Percentiles rank a stretch among this genome's conserved stretches.
phyloP scores from a whole-genome alignment of 2,329 filamentous ascomycete species.

The Aaosphaeria arxii region DNA sequence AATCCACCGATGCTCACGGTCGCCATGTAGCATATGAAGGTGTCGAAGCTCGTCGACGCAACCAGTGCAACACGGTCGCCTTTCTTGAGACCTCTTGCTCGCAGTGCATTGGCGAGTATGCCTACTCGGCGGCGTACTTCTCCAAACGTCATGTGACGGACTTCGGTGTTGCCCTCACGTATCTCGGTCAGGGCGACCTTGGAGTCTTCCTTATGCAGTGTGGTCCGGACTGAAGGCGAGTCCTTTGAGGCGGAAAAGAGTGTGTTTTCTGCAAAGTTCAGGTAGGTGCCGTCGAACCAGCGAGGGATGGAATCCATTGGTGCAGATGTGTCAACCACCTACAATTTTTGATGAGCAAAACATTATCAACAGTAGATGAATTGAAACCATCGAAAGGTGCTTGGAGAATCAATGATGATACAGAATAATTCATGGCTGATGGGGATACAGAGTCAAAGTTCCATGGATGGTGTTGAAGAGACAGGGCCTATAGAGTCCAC shows the following conservation, averaged over 20 bases:
- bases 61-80: constrained; percentile 77
- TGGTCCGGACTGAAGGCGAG: constrained; percentile 49
- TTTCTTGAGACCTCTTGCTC: constrained; percentile 60
- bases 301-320: constrained; percentile 69
- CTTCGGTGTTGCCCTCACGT: constrained; percentile 60
- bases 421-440: no score
- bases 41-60: constrained; percentile 72
- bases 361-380: background rate
- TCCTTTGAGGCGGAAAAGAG: constrained; percentile 56
- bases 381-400: background rate
- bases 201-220: constrained; percentile 64
- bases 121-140: constrained; percentile 61
- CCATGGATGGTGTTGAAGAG: background rate
- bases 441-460: no score
- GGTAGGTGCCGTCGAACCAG: constrained; percentile 72
- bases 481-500: background rate
- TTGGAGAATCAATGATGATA: background rate
- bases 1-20: constrained; percentile 68
- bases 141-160: constrained; percentile 61
- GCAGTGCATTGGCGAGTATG: constrained; percentile 63
- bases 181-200: constrained; percentile 71
- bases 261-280: constrained; percentile 81
- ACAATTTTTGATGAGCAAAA: background rate
- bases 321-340: constrained; percentile 64
- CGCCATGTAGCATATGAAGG: constrained; percentile 68